Evolutionary conservation across 148 eudicot genomes (phyloP).

Genomic region (Simmondsia chinensis): DNA sequence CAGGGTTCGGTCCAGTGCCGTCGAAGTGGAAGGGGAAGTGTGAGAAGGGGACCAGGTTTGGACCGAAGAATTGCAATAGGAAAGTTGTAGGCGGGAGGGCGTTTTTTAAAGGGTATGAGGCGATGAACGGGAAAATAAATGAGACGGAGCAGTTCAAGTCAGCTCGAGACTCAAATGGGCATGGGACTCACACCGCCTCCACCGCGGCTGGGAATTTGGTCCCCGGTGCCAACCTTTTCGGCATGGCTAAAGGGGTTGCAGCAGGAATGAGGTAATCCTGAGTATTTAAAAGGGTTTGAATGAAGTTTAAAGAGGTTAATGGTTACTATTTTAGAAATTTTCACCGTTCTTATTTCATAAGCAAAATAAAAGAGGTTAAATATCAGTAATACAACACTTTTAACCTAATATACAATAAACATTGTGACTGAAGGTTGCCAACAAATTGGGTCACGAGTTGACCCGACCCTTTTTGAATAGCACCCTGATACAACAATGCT

Average conservation of each 20-base stretch:
- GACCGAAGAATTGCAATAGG: constrained; percentile 43
- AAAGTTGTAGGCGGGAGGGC: constrained; percentile 64
- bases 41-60: constrained; percentile 48
- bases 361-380: too few species aligned
- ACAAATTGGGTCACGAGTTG: too few species aligned
- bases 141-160: constrained; percentile 49
- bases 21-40: constrained; percentile 61
- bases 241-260: constrained; percentile 52
- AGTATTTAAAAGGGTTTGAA: too few species aligned
- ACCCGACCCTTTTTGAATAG: too few species aligned
- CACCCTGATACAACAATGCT: too few species aligned
- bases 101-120: constrained; percentile 58
- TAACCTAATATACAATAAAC: too few species aligned
- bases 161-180: constrained; percentile 61
- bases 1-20: constrained; percentile 40
- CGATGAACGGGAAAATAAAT: constrained; percentile 42
- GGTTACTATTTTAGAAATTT: too few species aligned
- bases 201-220: constrained; percentile 56
- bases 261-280: constrained; percentile 62
- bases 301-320: too few species aligned
- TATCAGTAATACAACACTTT: too few species aligned
- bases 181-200: constrained; percentile 81
- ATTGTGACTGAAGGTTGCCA: too few species aligned
- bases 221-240: constrained; percentile 40
- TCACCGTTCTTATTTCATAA: too few species aligned